phyloP scores from a whole-genome alignment of 495 filamentous ascomycete species.

The Achaetomiella virescens region DNA sequence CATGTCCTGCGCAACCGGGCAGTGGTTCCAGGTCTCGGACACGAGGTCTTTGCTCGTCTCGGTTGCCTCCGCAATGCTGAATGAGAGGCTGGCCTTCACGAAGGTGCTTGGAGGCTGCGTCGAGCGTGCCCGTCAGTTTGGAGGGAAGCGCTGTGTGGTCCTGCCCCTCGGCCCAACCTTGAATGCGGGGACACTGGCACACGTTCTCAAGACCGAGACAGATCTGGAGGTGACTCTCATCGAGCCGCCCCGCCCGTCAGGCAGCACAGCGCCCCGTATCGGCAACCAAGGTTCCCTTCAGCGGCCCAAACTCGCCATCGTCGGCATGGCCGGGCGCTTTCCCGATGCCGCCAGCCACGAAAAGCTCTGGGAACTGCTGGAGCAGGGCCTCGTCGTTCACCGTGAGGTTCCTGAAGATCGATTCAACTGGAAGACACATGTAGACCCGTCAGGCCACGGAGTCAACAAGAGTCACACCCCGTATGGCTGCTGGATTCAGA shows the following conservation, averaged over 20 bases:
- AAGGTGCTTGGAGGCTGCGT: constrained; percentile 52
- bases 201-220: constrained; percentile 34
- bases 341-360: constrained; percentile 61
- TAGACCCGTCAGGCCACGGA: constrained; percentile 65
- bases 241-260: constrained; percentile 28
- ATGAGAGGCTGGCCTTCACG: constrained; percentile 51
- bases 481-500: constrained; percentile 87
- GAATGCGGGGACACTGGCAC: constrained; percentile 38
- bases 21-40: constrained; percentile 37
- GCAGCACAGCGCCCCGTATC: constrained; percentile 27
- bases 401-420: constrained; percentile 61
- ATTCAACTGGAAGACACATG: constrained; percentile 73
- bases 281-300: constrained; percentile 39
- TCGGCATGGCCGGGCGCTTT: constrained; percentile 72
- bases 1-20: constrained; percentile 53
- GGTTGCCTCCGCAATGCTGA: constrained; percentile 54
- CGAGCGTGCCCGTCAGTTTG: constrained; percentile 32
- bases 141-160: constrained; percentile 43
- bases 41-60: constrained; percentile 45
- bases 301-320: constrained; percentile 57
- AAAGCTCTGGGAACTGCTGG: constrained; percentile 65
- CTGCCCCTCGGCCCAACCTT: constrained; percentile 49
- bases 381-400: constrained; percentile 58
- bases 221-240: constrained; percentile 37
- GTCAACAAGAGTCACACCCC: constrained; percentile 78